Conservation (phyloP, 2,329 filamentous ascomycete species). For the Xylariomycetidae sp. region DNA sequence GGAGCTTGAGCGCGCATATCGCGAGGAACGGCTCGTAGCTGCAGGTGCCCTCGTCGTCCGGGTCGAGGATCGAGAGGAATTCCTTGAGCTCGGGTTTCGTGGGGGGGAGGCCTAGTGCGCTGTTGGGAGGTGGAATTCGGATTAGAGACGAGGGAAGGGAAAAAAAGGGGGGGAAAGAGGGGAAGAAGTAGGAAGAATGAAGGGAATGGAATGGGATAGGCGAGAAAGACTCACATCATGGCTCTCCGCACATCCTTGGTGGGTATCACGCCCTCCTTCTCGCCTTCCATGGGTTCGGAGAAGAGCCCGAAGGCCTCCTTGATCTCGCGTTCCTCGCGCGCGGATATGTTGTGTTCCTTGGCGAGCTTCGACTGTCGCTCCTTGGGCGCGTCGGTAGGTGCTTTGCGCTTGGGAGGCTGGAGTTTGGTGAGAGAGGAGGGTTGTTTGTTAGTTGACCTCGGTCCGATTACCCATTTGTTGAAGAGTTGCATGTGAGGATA, state of each 20-base stretch:
- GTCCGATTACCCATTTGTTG: too few relatives aligned
- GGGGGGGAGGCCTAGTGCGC: conserved; percentile 76
- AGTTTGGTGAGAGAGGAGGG: too few relatives aligned
- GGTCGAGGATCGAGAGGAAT: conserved; percentile 78
- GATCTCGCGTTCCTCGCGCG: conserved; percentile 83
- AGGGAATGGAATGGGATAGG: conserved; percentile 1
- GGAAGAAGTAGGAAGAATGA: conserved; percentile 2
- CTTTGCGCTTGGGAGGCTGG: conserved; percentile 54
- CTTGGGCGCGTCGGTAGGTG: conserved; percentile 27
- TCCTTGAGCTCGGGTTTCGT: conserved; percentile 64
- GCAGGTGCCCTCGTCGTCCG: conserved; percentile 72
- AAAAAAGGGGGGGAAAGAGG: conserved; percentile 2
- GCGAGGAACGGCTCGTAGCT: conserved; percentile 79
- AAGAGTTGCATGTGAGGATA: too few relatives aligned
- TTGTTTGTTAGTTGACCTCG: too few relatives aligned
- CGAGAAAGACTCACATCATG: conserved; percentile 55
- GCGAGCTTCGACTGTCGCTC: conserved; percentile 80
- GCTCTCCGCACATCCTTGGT: conserved; percentile 66
- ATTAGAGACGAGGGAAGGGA: background rate
- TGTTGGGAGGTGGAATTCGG: conserved; percentile 29
- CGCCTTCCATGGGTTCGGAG: conserved; percentile 62
- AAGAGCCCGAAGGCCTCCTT: conserved; percentile 87
- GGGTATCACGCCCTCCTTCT: conserved; percentile 67
- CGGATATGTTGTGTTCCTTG: conserved; percentile 82
- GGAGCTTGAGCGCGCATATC: conserved; percentile 82